Evolutionary conservation across 306 rosid genomes (phyloP).

Genomic region (Amphicarpaea edgeworthii): DNA sequence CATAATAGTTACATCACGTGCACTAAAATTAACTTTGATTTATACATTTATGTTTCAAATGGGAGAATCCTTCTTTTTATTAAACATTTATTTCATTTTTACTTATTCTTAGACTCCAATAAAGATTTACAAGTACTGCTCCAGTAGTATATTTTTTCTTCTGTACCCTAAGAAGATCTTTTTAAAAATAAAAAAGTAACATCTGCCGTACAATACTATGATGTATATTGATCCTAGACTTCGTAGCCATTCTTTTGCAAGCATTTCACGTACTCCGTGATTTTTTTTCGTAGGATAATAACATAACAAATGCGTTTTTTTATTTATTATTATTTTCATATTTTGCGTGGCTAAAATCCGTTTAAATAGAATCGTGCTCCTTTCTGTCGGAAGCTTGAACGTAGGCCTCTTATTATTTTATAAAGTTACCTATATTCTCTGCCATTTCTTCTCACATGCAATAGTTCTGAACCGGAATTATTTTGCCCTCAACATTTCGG

Average conservation of each 20-base stretch:
- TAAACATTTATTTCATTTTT: neutral
- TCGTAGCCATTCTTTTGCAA: neutral
- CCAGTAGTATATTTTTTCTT: neutral
- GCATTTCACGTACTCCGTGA: neutral
- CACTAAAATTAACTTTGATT: neutral
- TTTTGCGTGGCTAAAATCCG: conserved; percentile 9
- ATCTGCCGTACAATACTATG: neutral
- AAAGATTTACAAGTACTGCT: neutral
- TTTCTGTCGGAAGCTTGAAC: neutral
- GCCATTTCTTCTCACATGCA: neutral
- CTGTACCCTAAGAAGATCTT: neutral
- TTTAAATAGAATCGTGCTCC: neutral
- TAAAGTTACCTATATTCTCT: conserved; percentile 18
- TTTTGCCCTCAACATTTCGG: neutral
- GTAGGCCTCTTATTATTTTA: neutral
- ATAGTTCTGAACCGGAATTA: neutral
- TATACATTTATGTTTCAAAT: neutral
- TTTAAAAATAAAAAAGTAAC: neutral
- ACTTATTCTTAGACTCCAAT: neutral
- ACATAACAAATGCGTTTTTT: too few relatives aligned
- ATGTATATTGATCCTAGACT: neutral
- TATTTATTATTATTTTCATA: neutral
- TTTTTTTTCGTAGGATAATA: neutral
- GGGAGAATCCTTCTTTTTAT: neutral
- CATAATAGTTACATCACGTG: too few relatives aligned